Evolutionary conservation across 257 asterid genomes (phyloP).

Genomic region (Solanum peruvianum): DNA sequence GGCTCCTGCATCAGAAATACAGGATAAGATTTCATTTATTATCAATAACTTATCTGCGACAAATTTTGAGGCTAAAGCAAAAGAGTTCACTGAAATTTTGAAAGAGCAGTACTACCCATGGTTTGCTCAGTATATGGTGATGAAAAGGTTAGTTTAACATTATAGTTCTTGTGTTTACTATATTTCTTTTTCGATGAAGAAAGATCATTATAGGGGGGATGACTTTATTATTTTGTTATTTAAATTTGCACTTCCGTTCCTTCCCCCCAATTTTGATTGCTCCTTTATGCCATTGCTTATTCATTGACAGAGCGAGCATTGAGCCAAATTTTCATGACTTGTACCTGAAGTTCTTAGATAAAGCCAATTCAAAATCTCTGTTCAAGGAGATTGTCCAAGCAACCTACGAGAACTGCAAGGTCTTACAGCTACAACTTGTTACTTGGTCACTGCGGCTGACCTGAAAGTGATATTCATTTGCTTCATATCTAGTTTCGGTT

Average conservation of each 20-base stretch:
- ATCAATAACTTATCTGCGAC: constrained; percentile 78
- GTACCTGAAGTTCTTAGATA: constrained; percentile 91
- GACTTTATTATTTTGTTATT: not conserved
- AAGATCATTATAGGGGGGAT: not conserved
- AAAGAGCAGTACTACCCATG: constrained; percentile 76
- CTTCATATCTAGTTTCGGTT: not conserved
- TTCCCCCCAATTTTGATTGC: not conserved
- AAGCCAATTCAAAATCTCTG: constrained; percentile 68
- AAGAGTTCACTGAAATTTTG: constrained; percentile 67
- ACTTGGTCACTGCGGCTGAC: not conserved
- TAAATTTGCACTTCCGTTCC: not conserved
- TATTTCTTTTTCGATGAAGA: not conserved
- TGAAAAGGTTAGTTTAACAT: constrained; percentile 61
- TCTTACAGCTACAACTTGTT: constrained; percentile 2
- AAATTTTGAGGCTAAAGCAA: constrained; percentile 84
- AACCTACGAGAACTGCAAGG: constrained; percentile 99
- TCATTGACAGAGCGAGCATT: constrained; percentile 76
- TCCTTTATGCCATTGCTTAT: not conserved
- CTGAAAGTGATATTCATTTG: not conserved
- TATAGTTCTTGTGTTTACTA: not conserved
- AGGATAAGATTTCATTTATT: constrained; percentile 84
- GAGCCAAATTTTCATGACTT: constrained; percentile 95
- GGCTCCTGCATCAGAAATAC: constrained; percentile 91
- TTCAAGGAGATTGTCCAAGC: constrained; percentile 69
- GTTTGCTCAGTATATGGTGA: constrained; percentile 98